These are phyloP conservation scores for Hypoxylon trugodes DNA, from an alignment of 495 filamentous ascomycete species.

Conservation along the genomic window DNA sequence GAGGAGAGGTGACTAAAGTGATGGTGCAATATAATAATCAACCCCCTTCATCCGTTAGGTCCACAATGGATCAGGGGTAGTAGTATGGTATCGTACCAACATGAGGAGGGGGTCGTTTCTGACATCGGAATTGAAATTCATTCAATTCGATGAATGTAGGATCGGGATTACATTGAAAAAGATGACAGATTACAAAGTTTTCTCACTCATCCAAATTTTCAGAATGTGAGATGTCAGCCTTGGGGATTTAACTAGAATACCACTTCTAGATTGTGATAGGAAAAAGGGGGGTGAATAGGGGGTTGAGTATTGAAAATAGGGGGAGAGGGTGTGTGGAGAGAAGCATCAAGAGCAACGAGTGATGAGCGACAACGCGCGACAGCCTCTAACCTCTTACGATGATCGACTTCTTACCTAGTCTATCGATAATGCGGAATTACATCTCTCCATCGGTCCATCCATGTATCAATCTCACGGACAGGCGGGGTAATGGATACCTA, in stretches of 20 bases:
- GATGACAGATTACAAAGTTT: too few relatives aligned
- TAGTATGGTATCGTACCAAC: too few relatives aligned
- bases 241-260: slow-evolving; percentile 2
- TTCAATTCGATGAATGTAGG: too few relatives aligned
- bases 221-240: not conserved
- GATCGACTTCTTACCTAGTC: not conserved
- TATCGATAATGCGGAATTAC: slow-evolving; percentile 35
- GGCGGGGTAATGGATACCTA: slow-evolving; percentile 22
- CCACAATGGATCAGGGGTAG: not conserved
- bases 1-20: not conserved
- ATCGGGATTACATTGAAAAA: too few relatives aligned
- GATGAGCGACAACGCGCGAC: slow-evolving; percentile 4
- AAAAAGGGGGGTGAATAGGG: not conserved
- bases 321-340: too few relatives aligned
- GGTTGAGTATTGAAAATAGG: not conserved
- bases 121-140: too few relatives aligned
- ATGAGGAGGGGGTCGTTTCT: too few relatives aligned
- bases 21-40: not conserved
- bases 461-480: too few relatives aligned
- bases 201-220: not conserved
- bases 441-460: too few relatives aligned
- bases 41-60: slow-evolving; percentile 11
- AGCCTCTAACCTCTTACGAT: not conserved
- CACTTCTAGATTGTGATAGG: not conserved
- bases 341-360: not conserved